Conservation (phyloP, 805 yeast genomes). For the Ogataea philodendri region DNA sequence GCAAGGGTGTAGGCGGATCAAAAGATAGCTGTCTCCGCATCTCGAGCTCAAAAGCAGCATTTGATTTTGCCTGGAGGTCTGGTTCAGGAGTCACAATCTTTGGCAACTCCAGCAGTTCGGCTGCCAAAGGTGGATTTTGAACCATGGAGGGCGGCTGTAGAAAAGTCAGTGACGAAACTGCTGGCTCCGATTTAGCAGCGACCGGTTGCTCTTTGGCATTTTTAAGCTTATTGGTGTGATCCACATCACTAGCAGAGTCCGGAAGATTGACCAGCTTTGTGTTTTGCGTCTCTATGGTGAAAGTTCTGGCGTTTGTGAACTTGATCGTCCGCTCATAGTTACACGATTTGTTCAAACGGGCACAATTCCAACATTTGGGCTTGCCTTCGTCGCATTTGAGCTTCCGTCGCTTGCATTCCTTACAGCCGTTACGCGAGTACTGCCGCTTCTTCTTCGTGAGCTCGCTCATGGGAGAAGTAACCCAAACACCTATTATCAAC, state of each 20-base stretch:
- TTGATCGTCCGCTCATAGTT: slow-evolving; percentile 36
- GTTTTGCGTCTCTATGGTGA: slow-evolving; percentile 23
- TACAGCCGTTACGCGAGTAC: slow-evolving; percentile 46
- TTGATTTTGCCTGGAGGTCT: neutral
- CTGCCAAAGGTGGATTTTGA: slow-evolving; percentile 22
- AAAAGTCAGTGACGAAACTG: slow-evolving; percentile 4
- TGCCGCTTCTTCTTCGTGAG: slow-evolving; percentile 35
- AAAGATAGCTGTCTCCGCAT: slow-evolving; percentile 15
- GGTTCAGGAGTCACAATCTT: neutral
- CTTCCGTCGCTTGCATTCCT: slow-evolving; percentile 44
- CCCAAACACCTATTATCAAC: too few species aligned
- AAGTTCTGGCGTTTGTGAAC: slow-evolving; percentile 32
- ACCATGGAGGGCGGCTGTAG: slow-evolving; percentile 23
- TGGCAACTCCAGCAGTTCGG: neutral
- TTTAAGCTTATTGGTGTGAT: too few species aligned
- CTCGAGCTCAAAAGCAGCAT: slow-evolving; percentile 12
- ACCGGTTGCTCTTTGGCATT: too few species aligned
- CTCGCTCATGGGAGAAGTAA: slow-evolving; percentile 6
- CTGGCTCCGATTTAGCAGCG: slow-evolving; percentile 10
- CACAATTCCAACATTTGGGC: slow-evolving; percentile 43
- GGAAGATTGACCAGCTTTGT: slow-evolving; percentile 18
- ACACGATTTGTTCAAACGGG: slow-evolving; percentile 37
- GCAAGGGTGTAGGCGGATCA: slow-evolving; percentile 15
- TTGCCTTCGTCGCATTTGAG: slow-evolving; percentile 41
- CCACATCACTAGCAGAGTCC: slow-evolving; percentile 1